Conservation (phyloP, 2,329 filamentous ascomycete genomes). For the Sphaerulina musiva region DNA sequence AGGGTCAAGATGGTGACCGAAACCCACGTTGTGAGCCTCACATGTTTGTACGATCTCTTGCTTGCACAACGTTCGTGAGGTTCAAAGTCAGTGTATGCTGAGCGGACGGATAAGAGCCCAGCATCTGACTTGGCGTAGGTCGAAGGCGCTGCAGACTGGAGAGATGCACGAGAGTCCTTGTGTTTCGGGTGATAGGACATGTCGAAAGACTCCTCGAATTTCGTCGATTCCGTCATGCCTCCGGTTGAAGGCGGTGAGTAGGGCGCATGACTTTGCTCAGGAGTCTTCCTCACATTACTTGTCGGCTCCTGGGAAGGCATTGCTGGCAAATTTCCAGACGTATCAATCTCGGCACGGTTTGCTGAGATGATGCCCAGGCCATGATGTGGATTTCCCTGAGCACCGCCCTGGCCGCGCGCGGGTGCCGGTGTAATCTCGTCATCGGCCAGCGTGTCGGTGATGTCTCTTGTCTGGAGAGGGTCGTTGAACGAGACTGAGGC, state of each 20-base stretch:
- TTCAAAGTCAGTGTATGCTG: slow-evolving; percentile 24
- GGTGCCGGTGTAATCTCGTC: slow-evolving; percentile 25
- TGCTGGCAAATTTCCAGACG: slow-evolving; percentile 3
- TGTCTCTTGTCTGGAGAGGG: slow-evolving; percentile 18
- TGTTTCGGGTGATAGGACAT: slow-evolving; percentile 14
- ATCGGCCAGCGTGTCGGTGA: slow-evolving; percentile 28
- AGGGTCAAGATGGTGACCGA: slow-evolving; percentile 37
- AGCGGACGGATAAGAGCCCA: slow-evolving; percentile 21
- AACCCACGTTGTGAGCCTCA: slow-evolving; percentile 40
- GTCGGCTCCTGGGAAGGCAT: slow-evolving; percentile 18
- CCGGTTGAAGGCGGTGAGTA: slow-evolving; percentile 25
- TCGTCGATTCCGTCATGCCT: slow-evolving; percentile 23
- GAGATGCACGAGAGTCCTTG: slow-evolving; percentile 18
- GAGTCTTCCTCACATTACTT: slow-evolving; percentile 11
- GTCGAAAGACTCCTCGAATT: slow-evolving; percentile 17
- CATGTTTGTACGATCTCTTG: slow-evolving; percentile 9
- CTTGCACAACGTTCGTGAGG: slow-evolving; percentile 23
- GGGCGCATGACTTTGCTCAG: slow-evolving; percentile 12
- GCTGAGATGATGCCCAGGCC: slow-evolving; percentile 34
- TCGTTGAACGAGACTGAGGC: slow-evolving; percentile 34
- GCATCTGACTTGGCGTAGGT: slow-evolving; percentile 25
- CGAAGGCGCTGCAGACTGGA: slow-evolving; percentile 24
- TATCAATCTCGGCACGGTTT: background rate
- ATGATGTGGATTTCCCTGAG: slow-evolving; percentile 7
- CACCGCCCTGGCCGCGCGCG: background rate